phyloP scores from a whole-genome alignment of 108 stramenopile species.

The Phaeodactylum tricornutum region DNA sequence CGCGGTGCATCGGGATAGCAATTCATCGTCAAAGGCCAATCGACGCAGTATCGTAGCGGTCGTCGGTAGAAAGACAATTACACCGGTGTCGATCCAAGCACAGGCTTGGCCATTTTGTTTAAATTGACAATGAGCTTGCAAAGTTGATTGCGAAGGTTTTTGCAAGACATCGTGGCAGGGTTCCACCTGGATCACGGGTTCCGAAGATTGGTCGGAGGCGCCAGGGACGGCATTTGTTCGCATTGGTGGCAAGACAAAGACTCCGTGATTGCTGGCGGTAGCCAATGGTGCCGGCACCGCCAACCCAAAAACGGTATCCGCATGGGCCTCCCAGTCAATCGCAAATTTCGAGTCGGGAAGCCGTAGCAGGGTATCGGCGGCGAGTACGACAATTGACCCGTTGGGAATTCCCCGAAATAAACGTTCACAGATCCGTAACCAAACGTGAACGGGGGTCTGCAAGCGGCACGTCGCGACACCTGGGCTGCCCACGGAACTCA shows the following conservation, averaged over 20 bases:
- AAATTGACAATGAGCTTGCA: conserved; percentile 18
- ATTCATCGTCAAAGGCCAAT: conserved; percentile 22
- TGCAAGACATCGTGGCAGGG: conserved; percentile 32
- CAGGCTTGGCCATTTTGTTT: conserved; percentile 4
- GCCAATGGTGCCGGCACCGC: conserved; percentile 59
- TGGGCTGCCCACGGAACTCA: no score
- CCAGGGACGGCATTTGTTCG: background rate
- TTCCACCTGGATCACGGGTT: background rate
- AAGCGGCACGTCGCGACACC: conserved; percentile 7
- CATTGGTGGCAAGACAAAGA: conserved; percentile 34
- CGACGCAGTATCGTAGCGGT: conserved; percentile 28
- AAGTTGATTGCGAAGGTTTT: conserved; percentile 47
- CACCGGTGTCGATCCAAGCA: conserved; percentile 81
- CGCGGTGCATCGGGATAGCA: conserved; percentile 27
- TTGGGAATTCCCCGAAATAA: conserved; percentile 32
- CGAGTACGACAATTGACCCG: conserved; percentile 55
- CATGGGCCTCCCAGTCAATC: conserved; percentile 2
- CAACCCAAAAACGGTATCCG: conserved; percentile 41
- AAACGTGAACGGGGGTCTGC: conserved; percentile 40
- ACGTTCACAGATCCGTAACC: conserved; percentile 27
- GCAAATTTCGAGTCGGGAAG: conserved; percentile 9
- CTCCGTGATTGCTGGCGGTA: conserved; percentile 76
- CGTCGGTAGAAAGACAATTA: conserved; percentile 51
- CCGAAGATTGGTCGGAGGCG: background rate
- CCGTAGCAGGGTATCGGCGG: conserved; percentile 48